Percentiles rank a stretch among this genome's conserved stretches.
Conservation (phyloP, 805 yeast species). For the Zygoascus tannicola region DNA sequence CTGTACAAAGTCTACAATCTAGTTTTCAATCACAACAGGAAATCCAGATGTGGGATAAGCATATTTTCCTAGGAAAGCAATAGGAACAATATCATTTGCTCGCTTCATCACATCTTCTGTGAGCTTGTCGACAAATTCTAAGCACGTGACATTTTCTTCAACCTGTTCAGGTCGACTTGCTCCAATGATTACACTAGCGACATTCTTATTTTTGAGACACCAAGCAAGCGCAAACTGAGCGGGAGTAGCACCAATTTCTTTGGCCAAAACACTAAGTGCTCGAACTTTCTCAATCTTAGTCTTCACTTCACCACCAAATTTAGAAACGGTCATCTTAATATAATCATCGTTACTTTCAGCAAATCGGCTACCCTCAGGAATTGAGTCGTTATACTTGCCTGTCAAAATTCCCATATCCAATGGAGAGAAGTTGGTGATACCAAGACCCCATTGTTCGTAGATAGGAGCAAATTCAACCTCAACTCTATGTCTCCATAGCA, state of each 20-base stretch:
- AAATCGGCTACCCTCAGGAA: slow-evolving; percentile 12
- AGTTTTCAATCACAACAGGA: background rate
- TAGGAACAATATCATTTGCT: slow-evolving; percentile 19
- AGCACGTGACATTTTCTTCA: slow-evolving; percentile 24
- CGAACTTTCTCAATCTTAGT: slow-evolving; percentile 20
- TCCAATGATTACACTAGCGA: slow-evolving; percentile 26
- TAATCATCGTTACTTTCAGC: slow-evolving; percentile 8
- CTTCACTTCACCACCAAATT: slow-evolving; percentile 19
- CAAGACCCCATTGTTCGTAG: slow-evolving; percentile 22
- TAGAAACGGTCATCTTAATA: slow-evolving; percentile 5
- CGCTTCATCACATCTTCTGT: slow-evolving; percentile 22
- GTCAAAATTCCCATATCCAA: slow-evolving; percentile 24
- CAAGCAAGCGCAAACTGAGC: slow-evolving; percentile 28
- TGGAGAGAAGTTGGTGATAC: slow-evolving; percentile 25
- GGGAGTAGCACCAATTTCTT: slow-evolving; percentile 20
- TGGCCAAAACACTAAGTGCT: slow-evolving; percentile 20
- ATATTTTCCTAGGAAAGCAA: background rate
- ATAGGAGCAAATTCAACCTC: slow-evolving; percentile 23
- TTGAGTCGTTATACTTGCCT: slow-evolving; percentile 19
- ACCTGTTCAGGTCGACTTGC: slow-evolving; percentile 26
- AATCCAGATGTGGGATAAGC: background rate
- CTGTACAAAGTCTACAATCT: too few relatives aligned
- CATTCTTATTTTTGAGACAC: slow-evolving; percentile 24
- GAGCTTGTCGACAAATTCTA: slow-evolving; percentile 22
- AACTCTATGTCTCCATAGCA: slow-evolving; percentile 20